Evolutionary conservation across 306 rosid species (phyloP), one percentile per base, ranked within the genome.

Genomic region (Dalbergia cochinchinensis): DNA sequence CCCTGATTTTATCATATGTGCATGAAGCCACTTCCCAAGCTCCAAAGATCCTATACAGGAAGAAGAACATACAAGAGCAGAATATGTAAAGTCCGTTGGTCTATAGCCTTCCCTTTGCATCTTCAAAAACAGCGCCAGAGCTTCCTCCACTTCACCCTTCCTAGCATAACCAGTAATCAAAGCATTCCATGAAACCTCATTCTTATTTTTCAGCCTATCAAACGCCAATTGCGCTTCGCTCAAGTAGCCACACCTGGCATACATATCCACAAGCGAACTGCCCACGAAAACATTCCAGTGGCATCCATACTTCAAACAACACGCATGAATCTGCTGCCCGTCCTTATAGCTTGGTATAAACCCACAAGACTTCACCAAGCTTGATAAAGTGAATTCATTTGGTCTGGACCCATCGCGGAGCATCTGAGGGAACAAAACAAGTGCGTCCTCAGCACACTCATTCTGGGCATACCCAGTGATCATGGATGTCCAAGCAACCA

Each of bases 231-330:
- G 59, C 5, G 91, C 87, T 50, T 88, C 91, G n/a, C 26, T 53
- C 55, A 88, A 51, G 37, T 42, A 74, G 16, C 86, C 87, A 71
- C 89, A 83, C 83, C 84, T 85, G 8, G 89, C 83, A 74, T 88
- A 88, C 91, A 81, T 85, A 65, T 88, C 91, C 22, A 81, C 84
- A 81, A 88, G 87, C 13, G 91, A 82, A 81, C 87, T 88, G 63
- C 89, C 86, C 16, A 88, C 87, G 72, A 65, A 86, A 65, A 88
- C 86, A 74, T 85, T 83, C 7, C 44, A 61, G 5, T 66, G 19
- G 55, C 65, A 83, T 13, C 84, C 89, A 71, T 76, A 54, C 80
- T 85, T 88, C 79, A 83, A 14, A 59, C 85, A 65, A 45, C 86
- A 85, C 4, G 74, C 80, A 78, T 85, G 91, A 62, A 82, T 72